phyloP scores from a whole-genome alignment of 768 basidiomycete genomes.

The Pisolithus microcarpus region DNA sequence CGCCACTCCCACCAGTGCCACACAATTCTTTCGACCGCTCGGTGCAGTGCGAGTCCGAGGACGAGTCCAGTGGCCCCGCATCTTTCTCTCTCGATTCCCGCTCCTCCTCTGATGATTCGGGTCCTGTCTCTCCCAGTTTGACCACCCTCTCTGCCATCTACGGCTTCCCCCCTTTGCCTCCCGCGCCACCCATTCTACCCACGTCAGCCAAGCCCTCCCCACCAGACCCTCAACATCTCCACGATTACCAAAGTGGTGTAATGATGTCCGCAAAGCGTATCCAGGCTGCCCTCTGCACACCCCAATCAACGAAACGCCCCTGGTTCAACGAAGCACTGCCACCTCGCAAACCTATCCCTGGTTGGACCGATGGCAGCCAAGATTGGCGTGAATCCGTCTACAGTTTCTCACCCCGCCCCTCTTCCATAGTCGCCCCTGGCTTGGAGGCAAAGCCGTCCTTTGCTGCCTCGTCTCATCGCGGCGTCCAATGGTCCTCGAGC shows the following conservation, averaged over 20 bases:
- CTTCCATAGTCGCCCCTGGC: conserved; percentile 26
- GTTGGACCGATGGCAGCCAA: conserved; percentile 62
- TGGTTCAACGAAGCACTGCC: conserved; percentile 28
- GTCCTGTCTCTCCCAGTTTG: conserved; percentile 24
- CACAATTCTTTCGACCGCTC: conserved; percentile 30
- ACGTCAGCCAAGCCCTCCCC: conserved; percentile 9
- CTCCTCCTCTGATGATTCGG: conserved; percentile 19
- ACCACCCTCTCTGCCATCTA: conserved; percentile 34
- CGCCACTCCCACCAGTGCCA: conserved; percentile 35
- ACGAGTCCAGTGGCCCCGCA: conserved; percentile 33
- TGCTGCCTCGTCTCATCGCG: conserved; percentile 44
- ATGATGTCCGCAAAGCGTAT: conserved; percentile 66
- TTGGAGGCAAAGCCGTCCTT: conserved; percentile 33
- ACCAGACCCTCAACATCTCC: conserved; percentile 26
- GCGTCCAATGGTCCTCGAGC: conserved; percentile 43
- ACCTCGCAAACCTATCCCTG: conserved; percentile 42
- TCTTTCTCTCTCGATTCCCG: conserved; percentile 32
- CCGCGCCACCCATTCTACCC: conserved; percentile 38
- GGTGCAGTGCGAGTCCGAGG: conserved; percentile 28
- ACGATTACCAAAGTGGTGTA: conserved; percentile 50
- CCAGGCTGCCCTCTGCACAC: conserved; percentile 37
- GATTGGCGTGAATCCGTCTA: conserved; percentile 66
- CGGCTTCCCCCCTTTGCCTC: conserved; percentile 48
- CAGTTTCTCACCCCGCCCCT: conserved; percentile 38
- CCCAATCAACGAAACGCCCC: conserved; percentile 33